Conservation (phyloP, 2,329 filamentous ascomycete genomes). For the Microsporum canis region DNA sequence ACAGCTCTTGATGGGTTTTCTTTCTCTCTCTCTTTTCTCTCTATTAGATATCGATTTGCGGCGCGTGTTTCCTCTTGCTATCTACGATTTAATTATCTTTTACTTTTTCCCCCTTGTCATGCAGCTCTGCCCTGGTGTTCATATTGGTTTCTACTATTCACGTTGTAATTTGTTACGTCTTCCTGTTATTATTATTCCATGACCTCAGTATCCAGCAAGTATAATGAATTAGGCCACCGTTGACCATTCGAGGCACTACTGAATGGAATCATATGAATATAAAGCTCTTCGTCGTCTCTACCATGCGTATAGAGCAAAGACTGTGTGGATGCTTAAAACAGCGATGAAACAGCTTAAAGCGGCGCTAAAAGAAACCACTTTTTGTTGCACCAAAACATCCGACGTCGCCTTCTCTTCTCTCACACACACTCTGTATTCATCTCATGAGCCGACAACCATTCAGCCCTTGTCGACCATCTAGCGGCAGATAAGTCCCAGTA, state of each 20-base stretch:
- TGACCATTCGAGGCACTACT: not conserved
- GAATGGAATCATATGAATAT: not conserved
- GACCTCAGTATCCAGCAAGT: not conserved
- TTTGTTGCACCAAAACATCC: not conserved
- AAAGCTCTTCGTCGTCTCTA: not conserved
- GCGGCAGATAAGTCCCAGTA: constrained; percentile 33
- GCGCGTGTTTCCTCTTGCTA: not conserved
- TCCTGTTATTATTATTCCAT: not conserved
- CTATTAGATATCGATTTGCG: constrained; percentile 11
- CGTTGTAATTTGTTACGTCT: constrained; percentile 2
- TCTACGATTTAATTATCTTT: constrained; percentile 3
- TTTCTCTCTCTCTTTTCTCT: constrained; percentile 19
- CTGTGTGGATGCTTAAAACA: not conserved
- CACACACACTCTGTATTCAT: not conserved
- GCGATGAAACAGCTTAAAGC: constrained; percentile 7
- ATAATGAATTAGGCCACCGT: not conserved
- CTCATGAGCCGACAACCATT: not conserved
- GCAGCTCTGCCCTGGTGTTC: not conserved
- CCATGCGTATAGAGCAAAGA: not conserved
- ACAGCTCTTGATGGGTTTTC: constrained; percentile 1
- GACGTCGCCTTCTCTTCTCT: not conserved
- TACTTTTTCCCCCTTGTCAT: not conserved
- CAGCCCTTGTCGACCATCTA: constrained; percentile 2
- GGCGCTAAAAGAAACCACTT: constrained; percentile 8
- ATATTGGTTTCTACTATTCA: not conserved